Percentiles rank a stretch among this genome's conserved stretches.
phyloP scores from a whole-genome alignment of 768 basidiomycete genomes.

The Tremella fuciformis region DNA sequence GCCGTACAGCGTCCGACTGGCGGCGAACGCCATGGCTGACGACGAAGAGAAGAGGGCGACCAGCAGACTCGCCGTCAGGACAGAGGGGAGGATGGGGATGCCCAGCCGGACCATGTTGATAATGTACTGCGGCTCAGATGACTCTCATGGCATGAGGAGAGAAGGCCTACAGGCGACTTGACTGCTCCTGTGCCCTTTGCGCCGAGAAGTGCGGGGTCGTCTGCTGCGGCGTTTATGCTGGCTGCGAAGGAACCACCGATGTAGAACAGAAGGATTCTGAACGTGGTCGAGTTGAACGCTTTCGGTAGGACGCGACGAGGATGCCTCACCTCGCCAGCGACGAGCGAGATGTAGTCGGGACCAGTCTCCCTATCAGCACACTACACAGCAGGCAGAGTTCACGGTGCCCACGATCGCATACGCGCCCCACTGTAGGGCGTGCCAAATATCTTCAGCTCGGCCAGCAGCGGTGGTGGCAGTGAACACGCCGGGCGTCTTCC shows the following conservation, averaged over 20 bases:
- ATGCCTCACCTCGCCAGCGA: slow-evolving; percentile 27
- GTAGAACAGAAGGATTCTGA: slow-evolving; percentile 29
- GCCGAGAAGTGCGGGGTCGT: slow-evolving; percentile 21
- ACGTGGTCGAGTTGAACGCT: slow-evolving; percentile 31
- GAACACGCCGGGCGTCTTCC: too few relatives aligned
- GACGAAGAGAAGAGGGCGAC: not conserved
- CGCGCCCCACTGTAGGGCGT: slow-evolving; percentile 18
- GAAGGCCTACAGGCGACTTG: slow-evolving; percentile 24
- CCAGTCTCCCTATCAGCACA: slow-evolving; percentile 10
- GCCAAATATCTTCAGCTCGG: slow-evolving; percentile 20
- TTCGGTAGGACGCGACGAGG: slow-evolving; percentile 27
- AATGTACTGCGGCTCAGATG: not conserved
- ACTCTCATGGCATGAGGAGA: not conserved
- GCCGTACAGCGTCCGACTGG: slow-evolving; percentile 8
- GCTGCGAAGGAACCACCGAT: slow-evolving; percentile 18
- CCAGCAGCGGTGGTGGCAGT: not conserved
- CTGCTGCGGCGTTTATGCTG: slow-evolving; percentile 17
- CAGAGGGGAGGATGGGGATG: slow-evolving; percentile 25
- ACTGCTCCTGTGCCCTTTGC: slow-evolving; percentile 25
- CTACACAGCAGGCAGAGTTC: not conserved
- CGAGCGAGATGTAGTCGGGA: slow-evolving; percentile 29
- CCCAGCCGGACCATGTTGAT: slow-evolving; percentile 17
- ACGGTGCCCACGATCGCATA: slow-evolving; percentile 20
- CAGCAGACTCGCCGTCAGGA: slow-evolving; percentile 23
- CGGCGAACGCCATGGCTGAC: slow-evolving; percentile 6